These are phyloP conservation scores for Datura wrightii DNA, from an alignment of 257 asterid genomes.

Conservation along the genomic window DNA sequence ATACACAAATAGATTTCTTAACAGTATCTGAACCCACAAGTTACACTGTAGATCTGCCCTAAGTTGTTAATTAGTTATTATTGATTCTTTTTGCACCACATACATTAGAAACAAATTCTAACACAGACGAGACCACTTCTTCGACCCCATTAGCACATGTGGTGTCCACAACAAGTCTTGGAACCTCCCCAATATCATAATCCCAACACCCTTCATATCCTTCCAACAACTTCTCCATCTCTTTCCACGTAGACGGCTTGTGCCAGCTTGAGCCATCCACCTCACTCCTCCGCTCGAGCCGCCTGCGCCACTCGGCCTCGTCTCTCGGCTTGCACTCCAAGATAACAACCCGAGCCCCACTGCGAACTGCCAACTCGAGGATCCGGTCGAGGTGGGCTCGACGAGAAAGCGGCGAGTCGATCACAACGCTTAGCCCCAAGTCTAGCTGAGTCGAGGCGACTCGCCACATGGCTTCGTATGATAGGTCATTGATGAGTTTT, in stretches of 20 bases:
- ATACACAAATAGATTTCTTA: no score
- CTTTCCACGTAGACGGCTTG: conserved; percentile 69
- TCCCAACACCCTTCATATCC: conserved; percentile 76
- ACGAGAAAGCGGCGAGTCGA: conserved; percentile 75
- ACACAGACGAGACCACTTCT: conserved; percentile 47
- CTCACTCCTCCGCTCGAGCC: conserved; percentile 61
- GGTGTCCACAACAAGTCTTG: conserved; percentile 67
- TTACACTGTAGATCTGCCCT: background rate
- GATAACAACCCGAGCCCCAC: conserved; percentile 45
- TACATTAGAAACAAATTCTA: conserved; percentile 45
- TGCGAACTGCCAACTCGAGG: conserved; percentile 40
- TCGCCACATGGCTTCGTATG: conserved; percentile 70
- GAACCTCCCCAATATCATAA: conserved; percentile 65
- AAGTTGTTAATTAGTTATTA: background rate
- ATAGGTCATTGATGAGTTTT: conserved; percentile 64
- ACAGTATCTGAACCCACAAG: no score
- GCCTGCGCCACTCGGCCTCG: conserved; percentile 66
- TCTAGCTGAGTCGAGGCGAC: conserved; percentile 57
- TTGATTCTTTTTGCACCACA: background rate
- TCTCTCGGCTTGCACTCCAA: conserved; percentile 71
- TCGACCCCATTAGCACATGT: conserved; percentile 44
- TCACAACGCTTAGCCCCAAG: conserved; percentile 60
- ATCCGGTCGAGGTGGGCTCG: conserved; percentile 56
- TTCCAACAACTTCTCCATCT: conserved; percentile 68
- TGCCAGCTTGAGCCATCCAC: conserved; percentile 61